A percentile compares a stretch with the other conserved stretches of the same genome.
phyloP scores from a whole-genome alignment of 192 early-diverging fungal species.

The Coemansia biformis region DNA sequence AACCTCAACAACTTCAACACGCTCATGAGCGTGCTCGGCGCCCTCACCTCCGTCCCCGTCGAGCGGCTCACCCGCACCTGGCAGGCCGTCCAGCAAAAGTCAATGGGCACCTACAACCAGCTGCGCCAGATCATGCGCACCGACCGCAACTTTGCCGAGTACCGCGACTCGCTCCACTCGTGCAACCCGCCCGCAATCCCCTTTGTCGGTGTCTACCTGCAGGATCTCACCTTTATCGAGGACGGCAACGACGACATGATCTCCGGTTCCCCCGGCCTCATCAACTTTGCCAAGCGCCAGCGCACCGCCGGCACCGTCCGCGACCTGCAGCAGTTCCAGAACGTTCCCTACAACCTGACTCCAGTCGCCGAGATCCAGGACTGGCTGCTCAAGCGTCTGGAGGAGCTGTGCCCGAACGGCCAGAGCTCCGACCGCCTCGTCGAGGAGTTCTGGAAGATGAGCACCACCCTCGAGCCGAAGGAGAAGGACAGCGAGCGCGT shows the following conservation, averaged over 20 bases:
- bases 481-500: constrained; percentile 82
- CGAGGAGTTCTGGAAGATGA: constrained; percentile 70
- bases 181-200: constrained; percentile 77
- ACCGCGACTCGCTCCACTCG: constrained; percentile 75
- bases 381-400: constrained; percentile 66
- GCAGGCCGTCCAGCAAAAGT: constrained; percentile 65
- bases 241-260: constrained; percentile 78
- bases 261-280: constrained; percentile 57
- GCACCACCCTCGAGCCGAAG: constrained; percentile 76
- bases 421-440: constrained; percentile 53
- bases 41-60: constrained; percentile 82
- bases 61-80: constrained; percentile 88
- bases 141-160: constrained; percentile 74
- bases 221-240: constrained; percentile 87
- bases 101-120: constrained; percentile 54
- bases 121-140: constrained; percentile 74
- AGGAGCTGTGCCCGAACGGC: constrained; percentile 60
- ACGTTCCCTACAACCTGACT: constrained; percentile 68
- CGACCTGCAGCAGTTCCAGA: constrained; percentile 86
- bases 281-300: constrained; percentile 87
- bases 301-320: constrained; percentile 83
- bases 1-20: constrained; percentile 92
- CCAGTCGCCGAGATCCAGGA: constrained; percentile 77
- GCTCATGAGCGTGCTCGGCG: constrained; percentile 84
- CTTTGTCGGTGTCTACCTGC: constrained; percentile 80